Base-by-base conservation (phyloP, 1,284 basidiomycete species). In the Pseudozyma flocculosa region DNA sequence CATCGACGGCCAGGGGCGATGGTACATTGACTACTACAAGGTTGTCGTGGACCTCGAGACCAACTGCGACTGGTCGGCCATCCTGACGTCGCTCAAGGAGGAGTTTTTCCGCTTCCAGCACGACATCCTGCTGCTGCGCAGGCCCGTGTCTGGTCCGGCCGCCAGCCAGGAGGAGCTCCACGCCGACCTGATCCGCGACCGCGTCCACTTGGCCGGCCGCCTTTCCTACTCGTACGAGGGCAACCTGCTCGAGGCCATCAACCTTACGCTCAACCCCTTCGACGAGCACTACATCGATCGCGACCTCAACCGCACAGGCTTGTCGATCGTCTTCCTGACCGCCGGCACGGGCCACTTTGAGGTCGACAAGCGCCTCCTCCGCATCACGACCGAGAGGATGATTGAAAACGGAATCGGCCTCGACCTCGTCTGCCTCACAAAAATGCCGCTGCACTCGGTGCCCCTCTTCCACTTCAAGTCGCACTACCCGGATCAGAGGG, bases 281-380 rank as follows among this genome's bases (percentile, higher is more conserved):
- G 93, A 98, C 80, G 89, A 89, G 22, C 92, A 96, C 78, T 96
- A 94, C 77, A 88, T 98, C 66, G 94, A 98, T 76, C 88, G 94
- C 22, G 95, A 95, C 42, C 82, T 98, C 5, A 90, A 88, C 9
- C 83, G 92, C n/a, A 97, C 94, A 0, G 95, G 94, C 23, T 80
- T 88, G 1, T 86, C 87, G 10, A 88, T 90, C 14, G 85, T 93
- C 38, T 79, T 98, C 45, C 85, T 98, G 59, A 94, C 92, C 0
- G 92, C 93, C 0, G 95, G 95, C 1, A 93, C 92, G 2, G 92
- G 92, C 1, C 91, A 92, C 78, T 98, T 92, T 76, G 86, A 88
- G 21, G 95, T 96, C 2, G 87, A 89, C 61, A 96, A 96, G 78
- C 85, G 87, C 58, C 84, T 97, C 1, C 82, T 99, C 9, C 86